A percentile compares a stretch with the other conserved stretches of the same genome.
Evolutionary conservation across 305 asterid genomes (phyloP).

Genomic region (Andrographis paniculata): DNA sequence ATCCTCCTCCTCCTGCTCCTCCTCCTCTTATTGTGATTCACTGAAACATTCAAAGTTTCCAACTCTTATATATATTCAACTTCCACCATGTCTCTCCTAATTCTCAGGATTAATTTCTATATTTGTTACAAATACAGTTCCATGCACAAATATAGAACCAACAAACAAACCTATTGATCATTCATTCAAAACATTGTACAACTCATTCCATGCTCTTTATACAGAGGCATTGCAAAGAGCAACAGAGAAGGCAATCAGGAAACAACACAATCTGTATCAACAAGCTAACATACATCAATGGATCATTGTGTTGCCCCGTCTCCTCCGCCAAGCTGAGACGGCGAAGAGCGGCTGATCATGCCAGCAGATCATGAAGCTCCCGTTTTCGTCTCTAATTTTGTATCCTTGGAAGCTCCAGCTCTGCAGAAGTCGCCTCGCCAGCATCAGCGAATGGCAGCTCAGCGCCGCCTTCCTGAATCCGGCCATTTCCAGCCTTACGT

Average conservation of each 20-base stretch:
- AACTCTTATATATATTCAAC: slow-evolving; percentile 19
- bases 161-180: no score
- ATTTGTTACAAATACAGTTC: neutral
- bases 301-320: slow-evolving; percentile 17
- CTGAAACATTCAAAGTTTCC: slow-evolving; percentile 38
- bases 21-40: slow-evolving; percentile 9
- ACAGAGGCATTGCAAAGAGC: no score
- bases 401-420: slow-evolving; percentile 47
- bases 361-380: slow-evolving; percentile 54
- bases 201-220: no score
- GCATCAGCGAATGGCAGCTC: slow-evolving; percentile 50
- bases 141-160: no score
- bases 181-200: no score
- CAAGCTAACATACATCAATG: no score
- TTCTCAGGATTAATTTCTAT: slow-evolving; percentile 14
- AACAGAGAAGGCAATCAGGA: no score
- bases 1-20: no score
- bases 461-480: slow-evolving; percentile 53
- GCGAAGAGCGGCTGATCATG: slow-evolving; percentile 60
- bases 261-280: no score
- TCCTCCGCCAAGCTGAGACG: slow-evolving; percentile 60
- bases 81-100: slow-evolving; percentile 24
- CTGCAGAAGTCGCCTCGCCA: slow-evolving; percentile 53
- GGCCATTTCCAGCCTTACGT: slow-evolving; percentile 43
- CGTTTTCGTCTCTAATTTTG: slow-evolving; percentile 48